These are phyloP conservation scores for Fusarium secorum DNA, from an alignment of 2,329 filamentous ascomycete genomes.

Conservation along the genomic window DNA sequence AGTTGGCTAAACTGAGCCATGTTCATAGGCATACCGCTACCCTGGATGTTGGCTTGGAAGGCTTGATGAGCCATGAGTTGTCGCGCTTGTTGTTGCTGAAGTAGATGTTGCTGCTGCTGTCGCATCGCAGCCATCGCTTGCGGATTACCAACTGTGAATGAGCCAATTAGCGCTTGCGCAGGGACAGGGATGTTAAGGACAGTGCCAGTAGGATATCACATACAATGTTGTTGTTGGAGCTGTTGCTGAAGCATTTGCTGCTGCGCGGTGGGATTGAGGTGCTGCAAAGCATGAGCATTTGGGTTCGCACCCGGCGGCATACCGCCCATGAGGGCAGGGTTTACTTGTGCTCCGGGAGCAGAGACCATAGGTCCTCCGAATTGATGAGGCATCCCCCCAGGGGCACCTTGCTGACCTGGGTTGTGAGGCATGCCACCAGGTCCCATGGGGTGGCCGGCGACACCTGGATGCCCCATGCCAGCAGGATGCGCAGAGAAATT, in stretches of 20 bases:
- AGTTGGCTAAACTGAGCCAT: conserved; percentile 60
- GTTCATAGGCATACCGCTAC: conserved; percentile 60
- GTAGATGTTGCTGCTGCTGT: conserved; percentile 65
- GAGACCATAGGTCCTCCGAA: conserved; percentile 74
- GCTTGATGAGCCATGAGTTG: conserved; percentile 65
- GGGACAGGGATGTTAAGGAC: conserved; percentile 14
- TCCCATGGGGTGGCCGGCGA: conserved; percentile 70
- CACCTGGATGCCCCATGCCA: conserved; percentile 75
- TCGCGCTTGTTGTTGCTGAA: conserved; percentile 64
- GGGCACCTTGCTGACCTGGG: conserved; percentile 73
- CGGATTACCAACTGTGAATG: conserved; percentile 48
- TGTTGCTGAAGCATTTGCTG: conserved; percentile 66
- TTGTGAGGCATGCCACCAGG: conserved; percentile 69
- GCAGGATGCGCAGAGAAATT: conserved; percentile 73
- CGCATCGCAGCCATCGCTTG: conserved; percentile 54
- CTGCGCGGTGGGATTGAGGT: conserved; percentile 70
- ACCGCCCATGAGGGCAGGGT: conserved; percentile 77
- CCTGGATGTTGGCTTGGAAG: conserved; percentile 61
- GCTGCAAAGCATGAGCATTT: conserved; percentile 75
- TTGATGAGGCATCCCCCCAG: conserved; percentile 73
- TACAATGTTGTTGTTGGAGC: conserved; percentile 50
- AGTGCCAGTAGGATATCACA: conserved; percentile 16
- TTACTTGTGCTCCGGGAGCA: conserved; percentile 75
- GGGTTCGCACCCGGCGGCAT: conserved; percentile 75
- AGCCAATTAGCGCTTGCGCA: conserved; percentile 17